Evolutionary conservation across 192 early-diverging fungal genomes (phyloP).

Genomic region (Rhizoclosmatium sp.): DNA sequence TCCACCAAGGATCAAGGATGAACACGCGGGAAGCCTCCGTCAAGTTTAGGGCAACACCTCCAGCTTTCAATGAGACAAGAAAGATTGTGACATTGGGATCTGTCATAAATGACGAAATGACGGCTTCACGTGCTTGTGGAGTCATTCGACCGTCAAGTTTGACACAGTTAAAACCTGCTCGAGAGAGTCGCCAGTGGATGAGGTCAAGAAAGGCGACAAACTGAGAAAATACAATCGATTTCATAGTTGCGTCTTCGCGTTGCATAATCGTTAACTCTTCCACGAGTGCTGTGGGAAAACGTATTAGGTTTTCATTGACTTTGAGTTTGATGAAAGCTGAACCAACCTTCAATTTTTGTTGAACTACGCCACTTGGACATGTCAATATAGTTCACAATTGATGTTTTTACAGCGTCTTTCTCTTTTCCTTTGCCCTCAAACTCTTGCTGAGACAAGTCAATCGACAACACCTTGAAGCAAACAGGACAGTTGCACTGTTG

Average conservation of each 20-base stretch:
- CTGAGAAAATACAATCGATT: conserved; percentile 82
- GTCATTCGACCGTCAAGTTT: conserved; percentile 92
- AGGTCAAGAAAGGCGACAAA: conserved; percentile 91
- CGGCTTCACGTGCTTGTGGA: conserved; percentile 71
- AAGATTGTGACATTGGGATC: conserved; percentile 87
- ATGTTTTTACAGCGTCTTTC: conserved; percentile 56
- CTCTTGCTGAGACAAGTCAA: conserved; percentile 72
- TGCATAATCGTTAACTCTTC: conserved; percentile 83
- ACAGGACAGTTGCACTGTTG: conserved; percentile 72
- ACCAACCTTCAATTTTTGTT: conserved; percentile 85
- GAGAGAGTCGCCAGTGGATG: conserved; percentile 88
- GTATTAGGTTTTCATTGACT: not conserved
- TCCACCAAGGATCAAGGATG: conserved; percentile 80
- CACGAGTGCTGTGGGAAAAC: conserved; percentile 67
- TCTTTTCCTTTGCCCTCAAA: conserved; percentile 48
- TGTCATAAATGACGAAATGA: conserved; percentile 71
- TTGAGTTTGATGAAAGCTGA: not conserved
- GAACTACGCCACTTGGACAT: conserved; percentile 87
- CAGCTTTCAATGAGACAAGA: conserved; percentile 89
- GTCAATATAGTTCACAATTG: conserved; percentile 93
- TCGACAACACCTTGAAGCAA: conserved; percentile 77
- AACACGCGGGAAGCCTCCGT: conserved; percentile 85
- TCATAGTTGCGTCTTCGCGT: conserved; percentile 74
- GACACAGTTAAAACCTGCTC: conserved; percentile 84
- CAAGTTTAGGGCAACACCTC: conserved; percentile 90